These are phyloP conservation scores for Chenopodium formosanum DNA, from an alignment of 148 eudicot genomes.

Conservation along the genomic window DNA sequence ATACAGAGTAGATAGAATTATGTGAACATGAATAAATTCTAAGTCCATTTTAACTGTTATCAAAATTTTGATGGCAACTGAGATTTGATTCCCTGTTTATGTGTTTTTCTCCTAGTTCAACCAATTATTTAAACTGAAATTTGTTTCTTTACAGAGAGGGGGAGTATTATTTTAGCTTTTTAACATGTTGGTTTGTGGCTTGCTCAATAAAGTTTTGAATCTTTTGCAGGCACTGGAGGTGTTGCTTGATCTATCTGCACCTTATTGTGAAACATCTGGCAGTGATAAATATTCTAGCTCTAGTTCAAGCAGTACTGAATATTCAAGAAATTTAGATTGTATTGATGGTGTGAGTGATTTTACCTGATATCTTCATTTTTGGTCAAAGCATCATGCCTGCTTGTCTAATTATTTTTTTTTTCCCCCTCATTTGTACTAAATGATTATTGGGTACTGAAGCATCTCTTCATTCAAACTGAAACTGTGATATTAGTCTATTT, in stretches of 20 bases:
- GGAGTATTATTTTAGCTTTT: neutral
- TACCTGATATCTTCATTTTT: slow-evolving; percentile 6
- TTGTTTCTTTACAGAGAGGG: neutral
- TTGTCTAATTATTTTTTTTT: neutral
- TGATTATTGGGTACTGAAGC: neutral
- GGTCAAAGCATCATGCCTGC: neutral
- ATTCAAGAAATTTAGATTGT: slow-evolving; percentile 37
- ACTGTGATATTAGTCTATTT: neutral
- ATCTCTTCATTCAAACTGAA: neutral
- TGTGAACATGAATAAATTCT: neutral
- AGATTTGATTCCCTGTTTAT: neutral
- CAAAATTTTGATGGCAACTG: neutral
- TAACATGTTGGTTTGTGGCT: neutral
- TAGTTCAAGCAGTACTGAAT: slow-evolving; percentile 39
- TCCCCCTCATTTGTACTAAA: neutral
- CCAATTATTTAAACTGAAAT: neutral
- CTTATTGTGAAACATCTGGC: slow-evolving; percentile 41
- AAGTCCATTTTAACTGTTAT: neutral
- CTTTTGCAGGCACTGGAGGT: slow-evolving; percentile 64
- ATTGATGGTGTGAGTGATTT: slow-evolving; percentile 52
- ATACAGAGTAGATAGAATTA: too few species aligned
- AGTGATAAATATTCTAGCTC: slow-evolving; percentile 35
- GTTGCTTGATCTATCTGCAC: slow-evolving; percentile 71
- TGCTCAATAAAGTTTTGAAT: neutral
- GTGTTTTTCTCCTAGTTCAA: neutral